Conservation (phyloP, 176 grass and related monocot genomes). For the Eremochloa ophiuroides region DNA sequence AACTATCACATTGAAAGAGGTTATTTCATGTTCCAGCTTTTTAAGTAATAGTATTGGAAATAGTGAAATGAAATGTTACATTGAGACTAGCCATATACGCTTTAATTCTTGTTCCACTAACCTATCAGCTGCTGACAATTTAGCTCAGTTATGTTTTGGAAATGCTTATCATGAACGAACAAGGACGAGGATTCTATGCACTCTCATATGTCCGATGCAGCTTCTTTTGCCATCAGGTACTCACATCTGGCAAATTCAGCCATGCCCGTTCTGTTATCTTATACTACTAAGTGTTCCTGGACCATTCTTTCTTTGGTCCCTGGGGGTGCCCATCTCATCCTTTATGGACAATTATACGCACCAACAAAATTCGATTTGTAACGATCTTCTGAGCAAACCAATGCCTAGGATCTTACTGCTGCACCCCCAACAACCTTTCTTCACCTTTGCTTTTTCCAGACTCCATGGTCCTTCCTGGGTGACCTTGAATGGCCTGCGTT, state of each 20-base stretch:
- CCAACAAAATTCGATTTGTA: slow-evolving; percentile 26
- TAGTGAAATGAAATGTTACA: too few relatives aligned
- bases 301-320: slow-evolving; percentile 30
- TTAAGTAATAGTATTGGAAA: too few relatives aligned
- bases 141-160: not conserved
- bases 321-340: not conserved
- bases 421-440: not conserved
- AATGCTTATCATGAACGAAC: not conserved
- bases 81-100: too few relatives aligned
- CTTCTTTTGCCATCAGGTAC: not conserved
- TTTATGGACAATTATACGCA: slow-evolving; percentile 15
- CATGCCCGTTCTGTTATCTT: slow-evolving; percentile 1
- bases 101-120: not conserved
- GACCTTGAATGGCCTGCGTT: not conserved
- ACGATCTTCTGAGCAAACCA: not conserved
- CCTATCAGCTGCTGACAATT: not conserved
- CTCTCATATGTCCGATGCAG: not conserved
- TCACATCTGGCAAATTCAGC: not conserved
- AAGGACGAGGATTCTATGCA: not conserved
- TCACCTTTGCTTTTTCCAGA: not conserved
- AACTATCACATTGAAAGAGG: too few relatives aligned
- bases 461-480: not conserved
- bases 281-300: not conserved
- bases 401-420: not conserved
- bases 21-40: too few relatives aligned